A percentile compares a stretch with the other conserved stretches of the same genome.
Conservation (phyloP, 2,329 filamentous ascomycete genomes). For the Cyclaneusma minus region DNA sequence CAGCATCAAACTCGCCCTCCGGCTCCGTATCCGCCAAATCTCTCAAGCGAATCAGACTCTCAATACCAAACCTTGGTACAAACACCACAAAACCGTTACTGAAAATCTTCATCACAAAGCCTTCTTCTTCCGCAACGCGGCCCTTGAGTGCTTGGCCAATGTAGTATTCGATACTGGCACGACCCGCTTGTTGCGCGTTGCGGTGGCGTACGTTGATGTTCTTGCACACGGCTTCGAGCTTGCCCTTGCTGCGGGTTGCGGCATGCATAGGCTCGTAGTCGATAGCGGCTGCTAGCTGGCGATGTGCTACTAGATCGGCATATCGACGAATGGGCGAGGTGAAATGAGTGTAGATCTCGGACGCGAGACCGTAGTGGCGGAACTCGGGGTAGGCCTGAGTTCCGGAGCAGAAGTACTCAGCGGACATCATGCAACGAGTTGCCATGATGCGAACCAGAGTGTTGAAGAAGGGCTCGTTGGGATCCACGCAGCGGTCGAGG, state of each 20-base stretch:
- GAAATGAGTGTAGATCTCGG: slow-evolving; percentile 97
- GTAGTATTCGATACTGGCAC: slow-evolving; percentile 93
- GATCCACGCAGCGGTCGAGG: slow-evolving; percentile 69
- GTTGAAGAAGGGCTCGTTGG: slow-evolving; percentile 87
- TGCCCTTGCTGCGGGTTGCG: slow-evolving; percentile 63
- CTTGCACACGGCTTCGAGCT: slow-evolving; percentile 86
- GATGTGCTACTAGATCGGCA: slow-evolving; percentile 86
- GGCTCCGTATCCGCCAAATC: slow-evolving; percentile 70
- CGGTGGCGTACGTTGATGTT: slow-evolving; percentile 97
- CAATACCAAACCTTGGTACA: slow-evolving; percentile 89
- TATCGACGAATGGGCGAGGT: slow-evolving; percentile 95
- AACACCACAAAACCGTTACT: slow-evolving; percentile 96
- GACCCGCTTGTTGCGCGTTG: slow-evolving; percentile 89
- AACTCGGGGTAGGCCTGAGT: slow-evolving; percentile 89
- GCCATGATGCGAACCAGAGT: slow-evolving; percentile 94
- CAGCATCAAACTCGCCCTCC: slow-evolving; percentile 69
- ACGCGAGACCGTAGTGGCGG: slow-evolving; percentile 90
- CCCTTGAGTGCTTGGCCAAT: slow-evolving; percentile 90
- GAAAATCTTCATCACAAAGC: slow-evolving; percentile 94
- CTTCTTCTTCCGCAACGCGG: slow-evolving; percentile 63
- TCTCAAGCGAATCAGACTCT: slow-evolving; percentile 73
- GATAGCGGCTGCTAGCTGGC: slow-evolving; percentile 89
- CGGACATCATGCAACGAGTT: slow-evolving; percentile 97
- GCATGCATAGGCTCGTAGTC: slow-evolving; percentile 80
- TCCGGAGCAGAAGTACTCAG: slow-evolving; percentile 94